These are phyloP conservation scores for Blastosporella zonata DNA, from an alignment of 1,284 basidiomycete species.

Conservation along the genomic window DNA sequence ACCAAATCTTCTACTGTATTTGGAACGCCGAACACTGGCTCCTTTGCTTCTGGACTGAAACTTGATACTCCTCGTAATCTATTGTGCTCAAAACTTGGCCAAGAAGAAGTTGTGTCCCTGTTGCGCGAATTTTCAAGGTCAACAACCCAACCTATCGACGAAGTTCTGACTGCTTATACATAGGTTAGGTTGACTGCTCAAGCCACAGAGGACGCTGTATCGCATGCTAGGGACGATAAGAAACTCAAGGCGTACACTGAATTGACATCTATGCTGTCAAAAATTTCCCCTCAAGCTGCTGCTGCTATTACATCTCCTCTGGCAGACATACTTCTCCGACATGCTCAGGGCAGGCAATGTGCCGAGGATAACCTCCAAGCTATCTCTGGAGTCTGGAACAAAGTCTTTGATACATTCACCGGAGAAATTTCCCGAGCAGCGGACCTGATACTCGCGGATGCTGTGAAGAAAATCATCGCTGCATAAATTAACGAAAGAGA, in stretches of 20 bases:
- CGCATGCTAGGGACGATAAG: conserved; percentile 39
- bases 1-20: background rate
- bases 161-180: conserved; percentile 6
- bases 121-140: conserved; percentile 42
- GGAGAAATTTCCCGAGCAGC: conserved; percentile 37
- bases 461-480: conserved; percentile 33
- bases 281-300: conserved; percentile 38
- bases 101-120: conserved; percentile 23
- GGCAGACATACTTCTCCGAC: conserved; percentile 39
- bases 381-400: conserved; percentile 42
- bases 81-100: background rate
- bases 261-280: conserved; percentile 44
- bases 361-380: conserved; percentile 36
- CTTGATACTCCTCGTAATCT: background rate
- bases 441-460: conserved; percentile 36
- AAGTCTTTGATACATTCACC: conserved; percentile 39
- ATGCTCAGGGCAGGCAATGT: conserved; percentile 40
- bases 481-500: conserved; percentile 33
- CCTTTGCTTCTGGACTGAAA: background rate
- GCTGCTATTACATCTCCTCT: conserved; percentile 42
- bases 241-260: conserved; percentile 44
- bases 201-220: conserved; percentile 39
- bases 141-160: conserved; percentile 16
- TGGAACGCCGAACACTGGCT: background rate
- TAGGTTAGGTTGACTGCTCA: conserved; percentile 41